Conservation (phyloP, 192 early-diverging fungal species). For the Lunasporangiospora selenospora region DNA sequence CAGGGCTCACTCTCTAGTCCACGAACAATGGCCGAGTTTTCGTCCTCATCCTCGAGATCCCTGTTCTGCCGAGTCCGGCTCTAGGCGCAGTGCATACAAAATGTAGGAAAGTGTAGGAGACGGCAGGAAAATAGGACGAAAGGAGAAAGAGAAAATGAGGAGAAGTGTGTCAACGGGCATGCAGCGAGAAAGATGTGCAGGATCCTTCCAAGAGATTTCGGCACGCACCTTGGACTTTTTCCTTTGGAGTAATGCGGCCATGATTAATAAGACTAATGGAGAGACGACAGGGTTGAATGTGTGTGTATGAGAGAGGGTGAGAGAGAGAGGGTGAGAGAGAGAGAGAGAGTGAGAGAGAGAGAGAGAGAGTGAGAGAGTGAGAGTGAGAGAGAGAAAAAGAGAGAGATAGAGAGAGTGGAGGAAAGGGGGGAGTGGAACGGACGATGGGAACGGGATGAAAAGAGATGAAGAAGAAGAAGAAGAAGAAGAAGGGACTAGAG, state of each 20-base stretch:
- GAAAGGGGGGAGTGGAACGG: neutral
- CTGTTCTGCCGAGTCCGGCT: constrained; percentile 24
- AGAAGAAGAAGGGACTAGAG: neutral
- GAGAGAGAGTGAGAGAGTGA: neutral
- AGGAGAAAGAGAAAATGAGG: neutral
- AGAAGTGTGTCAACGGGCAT: neutral
- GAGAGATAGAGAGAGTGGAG: neutral
- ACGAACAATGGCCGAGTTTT: constrained; percentile 39
- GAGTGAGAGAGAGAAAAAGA: neutral
- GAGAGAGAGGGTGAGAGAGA: neutral
- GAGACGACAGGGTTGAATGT: neutral
- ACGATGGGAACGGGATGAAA: too few species aligned
- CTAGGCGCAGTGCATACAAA: neutral
- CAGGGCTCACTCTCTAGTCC: constrained; percentile 43
- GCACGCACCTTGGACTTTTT: too few species aligned
- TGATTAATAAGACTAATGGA: neutral
- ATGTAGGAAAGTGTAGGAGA: neutral
- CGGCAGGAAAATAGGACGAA: neutral
- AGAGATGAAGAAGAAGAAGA: neutral
- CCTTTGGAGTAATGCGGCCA: too few species aligned
- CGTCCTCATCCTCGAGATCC: constrained; percentile 30
- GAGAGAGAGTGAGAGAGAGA: neutral
- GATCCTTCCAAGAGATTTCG: too few species aligned
- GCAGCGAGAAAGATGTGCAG: too few species aligned
- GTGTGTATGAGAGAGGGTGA: neutral